Base-by-base conservation (phyloP, 257 asterid species). In the Leonotis leonurus region DNA sequence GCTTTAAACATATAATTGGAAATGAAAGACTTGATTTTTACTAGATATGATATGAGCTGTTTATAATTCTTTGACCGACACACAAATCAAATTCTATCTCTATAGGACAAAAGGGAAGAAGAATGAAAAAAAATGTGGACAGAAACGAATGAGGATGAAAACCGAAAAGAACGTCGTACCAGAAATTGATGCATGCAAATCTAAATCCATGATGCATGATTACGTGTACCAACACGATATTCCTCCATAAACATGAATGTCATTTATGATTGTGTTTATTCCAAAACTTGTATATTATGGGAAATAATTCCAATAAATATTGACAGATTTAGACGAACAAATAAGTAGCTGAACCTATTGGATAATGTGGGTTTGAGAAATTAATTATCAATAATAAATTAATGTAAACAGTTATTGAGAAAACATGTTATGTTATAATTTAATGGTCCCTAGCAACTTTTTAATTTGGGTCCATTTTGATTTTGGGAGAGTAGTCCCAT, bases 121-220 rank as follows among this genome's bases (percentile, higher is more conserved):
- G 18, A 40, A 35, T n/a, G n/a, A n/a, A n/a, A n/a, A 6, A 45
- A 8, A 17, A 16, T 17, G 52, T 43, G 50, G 50, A 43, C 50
- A 43, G 10, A 7, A 16, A 2, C 0, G 1, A 17, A 37, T 39
- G 35, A 27, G 37, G 10, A 22, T 24, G 67, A 68, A 48, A 68
- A 59, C 6, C n/a, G n/a, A n/a, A n/a, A n/a, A n/a, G n/a, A 49
- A 68, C 67, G 8, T 25, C 2, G 12, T 49, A 68, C 61, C 61
- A 58, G 52, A 57, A 57, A 5, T 16, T 43, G 8, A 22, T 29
- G 21, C 9, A 37, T n/a, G n/a, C n/a, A n/a, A n/a, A n/a, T n/a
- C n/a, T n/a, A n/a, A n/a, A n/a, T n/a, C n/a, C n/a, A n/a, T n/a
- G n/a, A n/a, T n/a, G n/a, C n/a, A n/a, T n/a, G n/a, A n/a, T n/a